These are phyloP conservation scores for Aspergillus amoenus DNA, from an alignment of 2,329 filamentous ascomycete species.

Conservation along the genomic window DNA sequence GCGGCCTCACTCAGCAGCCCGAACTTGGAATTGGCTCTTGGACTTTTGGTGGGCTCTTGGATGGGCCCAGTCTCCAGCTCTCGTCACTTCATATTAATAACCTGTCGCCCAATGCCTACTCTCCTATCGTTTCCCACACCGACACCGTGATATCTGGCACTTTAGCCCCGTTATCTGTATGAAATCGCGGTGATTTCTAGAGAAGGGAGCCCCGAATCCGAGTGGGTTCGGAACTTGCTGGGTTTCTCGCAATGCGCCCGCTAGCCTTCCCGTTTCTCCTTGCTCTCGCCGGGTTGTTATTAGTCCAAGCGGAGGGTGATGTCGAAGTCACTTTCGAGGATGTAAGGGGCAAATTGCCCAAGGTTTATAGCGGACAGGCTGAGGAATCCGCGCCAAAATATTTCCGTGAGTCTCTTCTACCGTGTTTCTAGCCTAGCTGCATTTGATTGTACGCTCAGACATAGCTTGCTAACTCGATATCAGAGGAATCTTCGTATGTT, in stretches of 20 bases:
- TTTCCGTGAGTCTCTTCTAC: slow-evolving; percentile 43
- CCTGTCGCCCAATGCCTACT: no score
- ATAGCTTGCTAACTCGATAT: slow-evolving; percentile 7
- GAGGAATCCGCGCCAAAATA: slow-evolving; percentile 49
- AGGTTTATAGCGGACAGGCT: slow-evolving; percentile 40
- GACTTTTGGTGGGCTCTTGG: no score
- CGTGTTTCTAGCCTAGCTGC: background rate
- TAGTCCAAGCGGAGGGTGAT: slow-evolving; percentile 24
- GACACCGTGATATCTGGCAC: background rate
- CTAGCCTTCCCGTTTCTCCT: slow-evolving; percentile 13
- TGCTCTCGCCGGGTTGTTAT: slow-evolving; percentile 20
- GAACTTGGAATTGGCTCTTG: no score
- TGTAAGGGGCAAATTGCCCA: slow-evolving; percentile 41
- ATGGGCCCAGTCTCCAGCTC: no score
- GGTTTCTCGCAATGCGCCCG: slow-evolving; percentile 22
- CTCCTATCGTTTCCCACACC: no score
- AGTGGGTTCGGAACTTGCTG: background rate
- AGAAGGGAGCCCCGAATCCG: background rate
- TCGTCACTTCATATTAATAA: no score
- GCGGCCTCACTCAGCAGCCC: no score
- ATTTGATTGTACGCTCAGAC: slow-evolving; percentile 12
- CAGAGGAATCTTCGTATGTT: slow-evolving; percentile 47
- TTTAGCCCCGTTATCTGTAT: background rate
- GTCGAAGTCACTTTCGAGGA: slow-evolving; percentile 42
- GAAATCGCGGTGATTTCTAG: background rate